Conservation (phyloP, 352 stramenopile genomes). For the Phytophthora lateralis region DNA sequence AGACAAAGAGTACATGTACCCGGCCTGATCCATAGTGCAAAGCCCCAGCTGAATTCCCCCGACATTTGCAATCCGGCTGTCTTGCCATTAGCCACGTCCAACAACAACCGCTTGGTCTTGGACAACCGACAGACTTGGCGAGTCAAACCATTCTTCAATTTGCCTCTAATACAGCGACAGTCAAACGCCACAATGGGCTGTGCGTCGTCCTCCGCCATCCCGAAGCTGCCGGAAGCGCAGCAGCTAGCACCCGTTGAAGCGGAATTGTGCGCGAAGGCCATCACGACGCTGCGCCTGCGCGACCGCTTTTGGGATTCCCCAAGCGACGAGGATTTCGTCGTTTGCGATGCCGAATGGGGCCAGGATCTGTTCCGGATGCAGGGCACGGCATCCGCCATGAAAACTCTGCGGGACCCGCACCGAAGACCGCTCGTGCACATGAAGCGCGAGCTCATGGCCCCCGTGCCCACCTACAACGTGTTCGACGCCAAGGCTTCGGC, state of each 20-base stretch:
- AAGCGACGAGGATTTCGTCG: constrained; percentile 39
- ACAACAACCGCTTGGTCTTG: constrained; percentile 1
- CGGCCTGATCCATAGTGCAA: constrained; percentile 5
- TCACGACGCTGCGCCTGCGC: constrained; percentile 43
- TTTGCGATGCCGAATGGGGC: constrained; percentile 37
- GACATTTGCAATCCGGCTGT: constrained; percentile 17
- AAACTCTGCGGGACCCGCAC: constrained; percentile 36
- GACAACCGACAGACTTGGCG: not conserved
- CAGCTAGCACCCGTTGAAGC: constrained; percentile 25
- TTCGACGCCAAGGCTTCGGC: constrained; percentile 37
- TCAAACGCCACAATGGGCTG: constrained; percentile 34
- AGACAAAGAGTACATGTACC: not conserved
- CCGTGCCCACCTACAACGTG: constrained; percentile 45
- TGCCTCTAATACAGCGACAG: not conserved
- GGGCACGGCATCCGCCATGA: constrained; percentile 38
- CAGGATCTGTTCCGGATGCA: constrained; percentile 44
- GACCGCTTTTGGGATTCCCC: constrained; percentile 40
- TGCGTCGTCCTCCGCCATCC: constrained; percentile 37
- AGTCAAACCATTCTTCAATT: constrained; percentile 31
- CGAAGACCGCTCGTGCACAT: constrained; percentile 44
- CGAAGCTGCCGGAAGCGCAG: constrained; percentile 26
- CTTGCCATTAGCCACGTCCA: constrained; percentile 6
- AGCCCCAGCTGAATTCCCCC: constrained; percentile 22
- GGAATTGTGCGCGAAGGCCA: constrained; percentile 31
- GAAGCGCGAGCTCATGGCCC: constrained; percentile 42